phyloP scores from a whole-genome alignment of 805 yeast species.

The Yarrowia osloensis region DNA sequence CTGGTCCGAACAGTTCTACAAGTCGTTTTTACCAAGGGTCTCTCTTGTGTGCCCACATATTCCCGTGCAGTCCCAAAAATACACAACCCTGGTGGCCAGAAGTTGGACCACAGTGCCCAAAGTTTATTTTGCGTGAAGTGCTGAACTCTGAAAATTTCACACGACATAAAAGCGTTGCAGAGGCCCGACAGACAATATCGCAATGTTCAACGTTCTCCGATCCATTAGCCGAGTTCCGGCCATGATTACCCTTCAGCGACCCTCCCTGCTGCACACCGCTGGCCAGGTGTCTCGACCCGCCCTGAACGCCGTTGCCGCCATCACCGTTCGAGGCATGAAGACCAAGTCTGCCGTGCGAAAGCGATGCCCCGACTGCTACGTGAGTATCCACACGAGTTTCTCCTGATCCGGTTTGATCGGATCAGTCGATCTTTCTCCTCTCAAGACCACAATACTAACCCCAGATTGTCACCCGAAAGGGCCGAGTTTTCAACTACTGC shows the following conservation, averaged over 20 bases:
- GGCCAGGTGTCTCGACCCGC: slow-evolving; percentile 30
- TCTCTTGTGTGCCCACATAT: neutral
- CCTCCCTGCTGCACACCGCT: slow-evolving; percentile 7
- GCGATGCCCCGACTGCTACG: slow-evolving; percentile 86
- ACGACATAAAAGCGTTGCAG: slow-evolving; percentile 23
- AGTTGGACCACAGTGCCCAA: neutral
- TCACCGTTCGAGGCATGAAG: slow-evolving; percentile 69
- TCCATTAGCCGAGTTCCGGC: slow-evolving; percentile 30
- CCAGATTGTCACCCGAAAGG: slow-evolving; percentile 88
- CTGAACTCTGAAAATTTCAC: slow-evolving; percentile 19
- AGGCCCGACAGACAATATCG: neutral
- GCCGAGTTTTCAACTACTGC: slow-evolving; percentile 90
- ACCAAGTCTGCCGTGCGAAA: slow-evolving; percentile 91
- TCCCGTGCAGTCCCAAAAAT: neutral
- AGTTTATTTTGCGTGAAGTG: neutral
- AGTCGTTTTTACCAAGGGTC: neutral
- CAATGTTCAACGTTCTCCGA: slow-evolving; percentile 28
- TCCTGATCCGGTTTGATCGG: neutral
- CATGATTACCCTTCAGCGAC: slow-evolving; percentile 26
- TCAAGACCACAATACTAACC: neutral
- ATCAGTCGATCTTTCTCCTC: neutral
- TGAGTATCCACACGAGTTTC: slow-evolving; percentile 36
- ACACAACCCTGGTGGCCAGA: slow-evolving; percentile 26
- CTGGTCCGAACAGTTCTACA: neutral
- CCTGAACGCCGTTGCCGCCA: slow-evolving; percentile 15